Conservation (phyloP, 805 yeast species). For the Maudiozyma turicensis region DNA sequence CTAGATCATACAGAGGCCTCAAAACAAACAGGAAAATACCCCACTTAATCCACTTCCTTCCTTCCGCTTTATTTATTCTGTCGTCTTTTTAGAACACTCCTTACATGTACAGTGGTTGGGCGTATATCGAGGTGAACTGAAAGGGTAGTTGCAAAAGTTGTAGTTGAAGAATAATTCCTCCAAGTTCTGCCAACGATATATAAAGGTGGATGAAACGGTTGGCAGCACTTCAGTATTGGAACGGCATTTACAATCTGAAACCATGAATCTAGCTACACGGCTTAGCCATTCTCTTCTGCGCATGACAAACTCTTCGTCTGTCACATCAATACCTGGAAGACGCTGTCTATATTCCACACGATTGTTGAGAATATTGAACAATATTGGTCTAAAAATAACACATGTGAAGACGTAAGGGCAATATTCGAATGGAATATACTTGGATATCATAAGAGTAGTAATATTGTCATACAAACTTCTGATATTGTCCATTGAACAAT, state of each 20-base stretch:
- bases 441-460: neutral
- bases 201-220: too few species aligned
- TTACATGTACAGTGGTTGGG: too few species aligned
- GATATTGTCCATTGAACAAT: neutral
- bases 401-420: neutral
- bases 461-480: neutral
- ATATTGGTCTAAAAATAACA: neutral
- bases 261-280: neutral
- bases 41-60: too few species aligned
- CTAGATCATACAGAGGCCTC: too few species aligned
- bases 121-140: too few species aligned
- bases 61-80: too few species aligned
- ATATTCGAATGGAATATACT: neutral
- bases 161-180: too few species aligned
- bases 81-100: too few species aligned
- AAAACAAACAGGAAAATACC: too few species aligned
- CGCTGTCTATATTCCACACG: neutral
- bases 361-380: too few species aligned
- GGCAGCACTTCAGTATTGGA: neutral
- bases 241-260: neutral
- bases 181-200: too few species aligned
- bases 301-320: neutral
- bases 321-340: neutral
- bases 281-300: neutral
- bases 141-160: too few species aligned